Base-by-base conservation (phyloP, 495 filamentous ascomycete species). In the Geopyxis carbonaria region DNA sequence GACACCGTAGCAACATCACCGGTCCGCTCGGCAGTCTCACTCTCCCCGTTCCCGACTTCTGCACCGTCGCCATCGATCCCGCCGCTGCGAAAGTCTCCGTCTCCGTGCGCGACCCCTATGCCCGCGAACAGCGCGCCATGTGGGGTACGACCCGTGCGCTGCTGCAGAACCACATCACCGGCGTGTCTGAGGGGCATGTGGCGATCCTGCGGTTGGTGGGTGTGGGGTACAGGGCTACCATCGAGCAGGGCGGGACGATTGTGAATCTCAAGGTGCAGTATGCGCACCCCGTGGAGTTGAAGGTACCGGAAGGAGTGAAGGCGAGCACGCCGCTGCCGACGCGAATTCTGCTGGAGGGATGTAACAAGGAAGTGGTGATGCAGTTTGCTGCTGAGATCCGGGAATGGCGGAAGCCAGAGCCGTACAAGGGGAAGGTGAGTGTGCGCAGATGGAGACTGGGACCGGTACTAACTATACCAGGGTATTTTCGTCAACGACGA, bases 401-500 rank as follows among this genome's bases (percentile, higher is more conserved):
- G 42, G 70, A 62, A 53, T 97, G 89, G 89, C 75, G 91, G 59
- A 67, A 64, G 44, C 89, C 89, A 27, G 89, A 97, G 61, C 89
- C 91, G 35, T 97, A 95, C 62, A 97, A 97, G 74, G 89, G 89
- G 38, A 54, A 54, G 45, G 47, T 50, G 35, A 20, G 45, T 40
- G 10, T 13, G 20, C 15, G n/a, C 2, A 24, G 33, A 24, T 31
- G 9, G 7, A 34, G 21, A 15, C 14, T 16, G 13, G 30, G 4
- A 7, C 1, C n/a, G n/a, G n/a, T n/a, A n/a, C n/a, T n/a, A n/a
- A n/a, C n/a, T n/a, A n/a, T 39, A 5, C 10, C 31, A 97, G 73
- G 89, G 89, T 54, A 94, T 97, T 46, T 97, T 95, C 51, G 72
- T 95, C 42, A 87, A 93, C 57, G 80, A 81, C 34, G 87, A 97